These are phyloP conservation scores for Ceratorhiza oryzae-sativae DNA, from an alignment of 1,284 basidiomycete species.

Conservation along the genomic window DNA sequence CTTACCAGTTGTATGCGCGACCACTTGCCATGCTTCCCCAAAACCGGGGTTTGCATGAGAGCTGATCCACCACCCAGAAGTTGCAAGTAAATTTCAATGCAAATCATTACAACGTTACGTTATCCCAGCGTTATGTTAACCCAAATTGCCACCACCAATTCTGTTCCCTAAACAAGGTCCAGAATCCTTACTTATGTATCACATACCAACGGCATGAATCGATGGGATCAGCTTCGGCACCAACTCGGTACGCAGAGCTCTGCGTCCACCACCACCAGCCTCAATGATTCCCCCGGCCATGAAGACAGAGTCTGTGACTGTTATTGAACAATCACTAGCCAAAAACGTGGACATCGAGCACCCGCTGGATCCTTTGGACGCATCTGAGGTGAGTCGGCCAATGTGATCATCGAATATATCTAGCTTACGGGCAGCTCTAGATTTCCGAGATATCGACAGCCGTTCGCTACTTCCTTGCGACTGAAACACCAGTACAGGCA, in stretches of 20 bases:
- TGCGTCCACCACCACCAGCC: neutral
- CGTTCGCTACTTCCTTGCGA: slow-evolving; percentile 66
- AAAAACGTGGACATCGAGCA: slow-evolving; percentile 51
- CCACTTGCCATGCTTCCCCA: too few relatives aligned
- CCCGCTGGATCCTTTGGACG: slow-evolving; percentile 73
- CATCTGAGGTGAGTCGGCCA: slow-evolving; percentile 63
- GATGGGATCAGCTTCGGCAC: neutral
- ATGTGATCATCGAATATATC: neutral
- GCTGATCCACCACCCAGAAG: too few relatives aligned
- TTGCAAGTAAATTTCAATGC: too few relatives aligned
- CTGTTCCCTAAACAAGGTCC: too few relatives aligned
- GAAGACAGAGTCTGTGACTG: slow-evolving; percentile 17
- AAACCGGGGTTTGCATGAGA: too few relatives aligned
- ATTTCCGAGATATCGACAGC: slow-evolving; percentile 68
- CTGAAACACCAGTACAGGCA: slow-evolving; percentile 67
- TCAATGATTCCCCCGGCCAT: slow-evolving; percentile 39
- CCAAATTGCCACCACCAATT: too few relatives aligned
- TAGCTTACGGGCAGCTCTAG: slow-evolving; percentile 51
- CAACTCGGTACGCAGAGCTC: neutral
- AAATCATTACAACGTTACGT: too few relatives aligned
- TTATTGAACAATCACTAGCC: slow-evolving; percentile 21
- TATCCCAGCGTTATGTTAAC: too few relatives aligned
- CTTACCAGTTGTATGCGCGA: too few relatives aligned
- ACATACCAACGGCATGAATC: too few relatives aligned
- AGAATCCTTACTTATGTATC: too few relatives aligned